Evolutionary conservation across 805 yeast species (phyloP).

Genomic region (Candida boleticola): DNA sequence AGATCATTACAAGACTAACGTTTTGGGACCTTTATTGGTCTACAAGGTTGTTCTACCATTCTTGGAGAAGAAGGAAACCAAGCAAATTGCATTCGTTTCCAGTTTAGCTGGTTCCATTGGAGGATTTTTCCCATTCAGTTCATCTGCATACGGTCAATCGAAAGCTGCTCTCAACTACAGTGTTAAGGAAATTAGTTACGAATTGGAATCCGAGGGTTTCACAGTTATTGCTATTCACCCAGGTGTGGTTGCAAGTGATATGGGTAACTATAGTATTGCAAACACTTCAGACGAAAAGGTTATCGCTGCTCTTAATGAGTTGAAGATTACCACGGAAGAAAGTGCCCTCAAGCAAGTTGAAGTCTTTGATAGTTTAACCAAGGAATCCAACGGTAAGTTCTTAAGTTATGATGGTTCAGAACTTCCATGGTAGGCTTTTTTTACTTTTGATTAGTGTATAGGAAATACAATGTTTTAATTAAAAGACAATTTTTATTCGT

Average conservation of each 20-base stretch:
- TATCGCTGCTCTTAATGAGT: background rate
- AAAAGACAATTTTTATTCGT: too few relatives aligned
- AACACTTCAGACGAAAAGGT: background rate
- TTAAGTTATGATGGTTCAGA: constrained; percentile 18
- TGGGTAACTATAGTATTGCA: constrained; percentile 15
- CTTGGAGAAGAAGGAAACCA: constrained; percentile 18
- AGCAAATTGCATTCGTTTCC: constrained; percentile 27
- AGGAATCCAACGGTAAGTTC: constrained; percentile 25
- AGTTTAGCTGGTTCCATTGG: constrained; percentile 25
- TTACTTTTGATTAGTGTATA: too few relatives aligned
- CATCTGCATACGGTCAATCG: constrained; percentile 29
- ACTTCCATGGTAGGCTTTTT: background rate
- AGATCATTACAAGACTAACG: constrained; percentile 18
- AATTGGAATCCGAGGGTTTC: constrained; percentile 21
- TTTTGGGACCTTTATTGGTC: constrained; percentile 30
- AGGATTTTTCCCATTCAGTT: constrained; percentile 15
- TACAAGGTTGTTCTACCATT: constrained; percentile 26
- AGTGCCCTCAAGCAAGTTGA: constrained; percentile 14
- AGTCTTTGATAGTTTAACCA: constrained; percentile 16
- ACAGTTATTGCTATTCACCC: constrained; percentile 35
- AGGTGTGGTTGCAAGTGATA: constrained; percentile 38
- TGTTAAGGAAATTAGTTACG: constrained; percentile 21
- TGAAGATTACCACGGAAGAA: constrained; percentile 8
- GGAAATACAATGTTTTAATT: too few relatives aligned
- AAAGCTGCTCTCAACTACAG: constrained; percentile 36